Evolutionary conservation across 1,284 basidiomycete genomes (phyloP).

Genomic region (Gymnopus androsaceus): DNA sequence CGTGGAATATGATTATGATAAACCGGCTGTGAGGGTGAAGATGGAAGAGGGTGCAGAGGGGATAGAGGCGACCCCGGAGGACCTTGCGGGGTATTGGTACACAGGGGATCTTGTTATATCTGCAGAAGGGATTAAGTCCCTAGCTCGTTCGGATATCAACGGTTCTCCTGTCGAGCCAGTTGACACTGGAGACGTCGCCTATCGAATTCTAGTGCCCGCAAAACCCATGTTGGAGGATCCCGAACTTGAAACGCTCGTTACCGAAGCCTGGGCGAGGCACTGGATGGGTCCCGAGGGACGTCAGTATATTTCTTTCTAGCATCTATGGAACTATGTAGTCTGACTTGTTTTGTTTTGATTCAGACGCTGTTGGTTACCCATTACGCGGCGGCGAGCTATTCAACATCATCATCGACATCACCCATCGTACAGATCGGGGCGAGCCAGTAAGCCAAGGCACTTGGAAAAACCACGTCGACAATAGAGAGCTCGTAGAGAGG

Average conservation of each 20-base stretch:
- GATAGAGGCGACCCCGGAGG: no score
- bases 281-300: conserved; percentile 50
- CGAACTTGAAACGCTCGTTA: conserved; percentile 42
- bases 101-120: neutral
- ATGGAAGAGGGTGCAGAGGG: no score
- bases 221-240: conserved; percentile 48
- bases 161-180: neutral
- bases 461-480: conserved; percentile 31
- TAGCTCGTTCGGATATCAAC: neutral
- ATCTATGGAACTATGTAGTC: conserved; percentile 36
- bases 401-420: conserved; percentile 40
- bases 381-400: conserved; percentile 41
- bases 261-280: conserved; percentile 37
- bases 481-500: neutral
- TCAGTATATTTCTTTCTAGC: conserved; percentile 48
- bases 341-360: no score
- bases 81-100: no score
- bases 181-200: conserved; percentile 60
- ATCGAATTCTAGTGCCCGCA: conserved; percentile 54
- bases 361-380: conserved; percentile 39
- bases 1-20: neutral
- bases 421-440: conserved; percentile 41
- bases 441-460: conserved; percentile 48
- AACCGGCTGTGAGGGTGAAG: neutral
- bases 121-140: neutral